Base-by-base conservation (phyloP, 495 filamentous ascomycete genomes). In the Podospora tetraspora region DNA sequence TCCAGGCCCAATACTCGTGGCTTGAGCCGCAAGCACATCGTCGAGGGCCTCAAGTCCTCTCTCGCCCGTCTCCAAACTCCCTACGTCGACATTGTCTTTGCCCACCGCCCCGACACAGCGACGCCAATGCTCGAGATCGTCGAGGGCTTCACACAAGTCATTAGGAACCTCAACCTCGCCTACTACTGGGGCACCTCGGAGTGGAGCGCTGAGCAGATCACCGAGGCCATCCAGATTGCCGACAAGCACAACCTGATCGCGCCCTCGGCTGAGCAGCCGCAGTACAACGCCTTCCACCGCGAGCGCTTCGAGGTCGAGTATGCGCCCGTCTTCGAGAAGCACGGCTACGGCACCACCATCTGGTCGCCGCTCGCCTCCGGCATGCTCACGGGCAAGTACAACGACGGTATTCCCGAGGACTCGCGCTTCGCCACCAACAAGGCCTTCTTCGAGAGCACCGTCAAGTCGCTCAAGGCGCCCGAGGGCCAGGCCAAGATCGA, bases 121-220 rank as follows among this genome's bases (percentile, higher is more conserved):
- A 95, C 92, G 0, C 93, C 93, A 3, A 94, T 96, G 83, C 91
- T 93, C 75, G 93, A 97, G 78, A 87, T 87, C 43, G 93, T 96
- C 43, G 87, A 92, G 66, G 92, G 83, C 59, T 96, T 96, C 83
- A 94, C 94, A 78, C 85, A 92, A 74, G 78, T 90, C 32, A 92
- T 96, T 71, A 82, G 89, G 76, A 84, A 84, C 59, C 90, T 92
- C 57, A 90, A 92, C 80, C 74, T 77, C 59, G 88, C 90, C 24
- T 89, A 95, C 75, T 95, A 96, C 84, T 96, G 92, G 93, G 93
- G 93, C 34, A 96, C 93, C 1, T 92, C 89, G 0, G 91, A 94
- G 81, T 96, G 92, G 93, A 84, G 83, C 66, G 91, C 92, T 9
- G 87, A 86, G 63, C 91, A 96, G 80, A 94, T 96, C 73, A 84